A percentile compares a stretch with the other conserved stretches of the same genome.
Conservation (phyloP, 2,329 filamentous ascomycete genomes). For the Trichocomaceae sp. region DNA sequence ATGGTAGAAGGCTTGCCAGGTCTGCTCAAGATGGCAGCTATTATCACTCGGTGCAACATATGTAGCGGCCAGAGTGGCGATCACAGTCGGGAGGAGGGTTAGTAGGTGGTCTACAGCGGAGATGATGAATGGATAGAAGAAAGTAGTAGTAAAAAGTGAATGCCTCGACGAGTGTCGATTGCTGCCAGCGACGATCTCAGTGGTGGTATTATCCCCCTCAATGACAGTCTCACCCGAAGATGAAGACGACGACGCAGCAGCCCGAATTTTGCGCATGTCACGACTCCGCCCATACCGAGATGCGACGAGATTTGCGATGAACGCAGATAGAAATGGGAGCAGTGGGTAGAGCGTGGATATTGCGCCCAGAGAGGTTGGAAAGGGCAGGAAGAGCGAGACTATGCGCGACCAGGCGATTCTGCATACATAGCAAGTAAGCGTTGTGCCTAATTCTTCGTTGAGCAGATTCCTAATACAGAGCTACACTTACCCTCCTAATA, state of each 20-base stretch:
- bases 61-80: constrained; percentile 25
- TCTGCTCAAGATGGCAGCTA: constrained; percentile 24
- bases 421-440: neutral
- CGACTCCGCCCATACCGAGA: constrained; percentile 1
- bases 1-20: constrained; percentile 28
- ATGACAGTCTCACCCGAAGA: neutral
- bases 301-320: neutral
- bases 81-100: constrained; percentile 21
- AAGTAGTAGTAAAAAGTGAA: neutral
- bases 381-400: constrained; percentile 19
- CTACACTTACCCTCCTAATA: constrained; percentile 19
- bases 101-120: constrained; percentile 17
- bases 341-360: constrained; percentile 19
- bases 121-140: neutral
- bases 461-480: neutral
- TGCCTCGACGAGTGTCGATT: too few species aligned
- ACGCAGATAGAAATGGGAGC: neutral
- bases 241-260: neutral
- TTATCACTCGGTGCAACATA: constrained; percentile 23
- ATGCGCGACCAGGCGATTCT: constrained; percentile 26
- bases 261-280: neutral
- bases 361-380: constrained; percentile 20
- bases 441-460: neutral
- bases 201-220: constrained; percentile 2
- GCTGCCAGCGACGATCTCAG: neutral